These are phyloP conservation scores for Lachnellula arida DNA, from an alignment of 2,329 filamentous ascomycete genomes.

Conservation along the genomic window DNA sequence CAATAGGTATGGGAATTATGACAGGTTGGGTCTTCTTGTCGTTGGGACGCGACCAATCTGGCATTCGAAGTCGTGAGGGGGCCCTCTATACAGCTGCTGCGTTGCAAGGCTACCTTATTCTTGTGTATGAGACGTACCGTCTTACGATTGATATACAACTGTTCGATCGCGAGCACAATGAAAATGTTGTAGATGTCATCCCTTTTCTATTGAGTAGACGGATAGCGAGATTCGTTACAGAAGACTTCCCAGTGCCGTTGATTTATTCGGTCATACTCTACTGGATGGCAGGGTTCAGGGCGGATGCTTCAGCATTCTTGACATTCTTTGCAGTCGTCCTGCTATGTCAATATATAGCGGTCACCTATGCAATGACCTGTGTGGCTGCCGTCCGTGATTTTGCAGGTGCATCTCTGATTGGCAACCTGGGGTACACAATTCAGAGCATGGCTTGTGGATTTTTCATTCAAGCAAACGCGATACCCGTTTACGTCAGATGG, in stretches of 20 bases:
- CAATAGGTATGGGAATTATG: constrained; percentile 65
- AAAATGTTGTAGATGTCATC: constrained; percentile 65
- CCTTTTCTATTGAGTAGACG: constrained; percentile 68
- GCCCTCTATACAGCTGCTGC: constrained; percentile 67
- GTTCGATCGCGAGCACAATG: constrained; percentile 71
- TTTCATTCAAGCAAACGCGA: constrained; percentile 68
- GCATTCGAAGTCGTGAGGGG: constrained; percentile 69
- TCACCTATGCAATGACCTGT: constrained; percentile 66
- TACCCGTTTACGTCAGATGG: constrained; percentile 76
- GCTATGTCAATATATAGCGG: constrained; percentile 67
- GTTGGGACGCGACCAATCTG: constrained; percentile 60
- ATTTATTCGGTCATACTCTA: constrained; percentile 69
- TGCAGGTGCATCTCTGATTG: constrained; percentile 64
- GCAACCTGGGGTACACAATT: constrained; percentile 67
- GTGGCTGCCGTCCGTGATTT: constrained; percentile 64
- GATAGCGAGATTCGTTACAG: constrained; percentile 62
- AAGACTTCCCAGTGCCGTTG: constrained; percentile 69
- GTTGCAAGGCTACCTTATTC: constrained; percentile 70
- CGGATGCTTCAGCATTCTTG: constrained; percentile 60
- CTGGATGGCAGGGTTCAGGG: constrained; percentile 72
- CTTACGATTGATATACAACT: constrained; percentile 69
- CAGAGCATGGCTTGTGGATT: constrained; percentile 73
- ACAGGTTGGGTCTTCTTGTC: constrained; percentile 69
- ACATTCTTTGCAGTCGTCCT: constrained; percentile 66
- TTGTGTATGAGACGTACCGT: constrained; percentile 72